Percentiles rank a stretch among this genome's conserved stretches.
Evolutionary conservation across 495 filamentous ascomycete genomes (phyloP).

Genomic region (Chaetomium tenue): DNA sequence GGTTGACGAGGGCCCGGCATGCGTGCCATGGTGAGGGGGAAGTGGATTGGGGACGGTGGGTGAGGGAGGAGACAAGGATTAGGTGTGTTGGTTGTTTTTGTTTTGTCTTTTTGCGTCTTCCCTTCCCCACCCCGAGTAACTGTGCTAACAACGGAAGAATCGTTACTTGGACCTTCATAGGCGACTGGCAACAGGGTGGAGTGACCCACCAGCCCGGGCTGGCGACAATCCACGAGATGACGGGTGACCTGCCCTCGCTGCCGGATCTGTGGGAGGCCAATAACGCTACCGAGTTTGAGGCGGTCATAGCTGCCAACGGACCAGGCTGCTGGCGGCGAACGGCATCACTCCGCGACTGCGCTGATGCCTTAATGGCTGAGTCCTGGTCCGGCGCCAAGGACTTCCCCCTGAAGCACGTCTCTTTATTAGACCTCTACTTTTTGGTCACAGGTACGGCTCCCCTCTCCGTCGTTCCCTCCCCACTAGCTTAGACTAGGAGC

Average conservation of each 20-base stretch:
- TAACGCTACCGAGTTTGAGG: constrained; percentile 9
- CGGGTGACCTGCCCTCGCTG: constrained; percentile 12
- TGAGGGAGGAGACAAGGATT: constrained; percentile 18
- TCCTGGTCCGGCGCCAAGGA: constrained; percentile 4
- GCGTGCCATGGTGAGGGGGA: neutral
- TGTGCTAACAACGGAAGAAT: neutral
- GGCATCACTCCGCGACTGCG: constrained; percentile 9
- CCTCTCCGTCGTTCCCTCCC: neutral
- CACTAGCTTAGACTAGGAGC: neutral
- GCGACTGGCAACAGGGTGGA: constrained; percentile 24
- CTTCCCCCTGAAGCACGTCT: neutral
- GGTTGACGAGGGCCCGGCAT: constrained; percentile 6
- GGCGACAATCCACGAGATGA: constrained; percentile 18
- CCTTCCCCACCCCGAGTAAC: too few species aligned
- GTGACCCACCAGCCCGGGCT: constrained; percentile 8
- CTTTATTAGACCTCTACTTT: constrained; percentile 4
- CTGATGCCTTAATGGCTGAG: constrained; percentile 11
- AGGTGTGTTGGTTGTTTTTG: neutral
- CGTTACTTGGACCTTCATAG: constrained; percentile 10
- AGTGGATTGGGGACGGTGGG: constrained; percentile 5
- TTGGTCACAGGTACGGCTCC: neutral
- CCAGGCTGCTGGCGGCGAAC: constrained; percentile 8
- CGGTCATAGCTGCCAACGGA: constrained; percentile 8
- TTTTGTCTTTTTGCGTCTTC: neutral
- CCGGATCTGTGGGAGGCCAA: constrained; percentile 22